A percentile compares a stretch with the other conserved stretches of the same genome.
Evolutionary conservation across 306 rosid species (phyloP).

Genomic region (Erythrophleum fordii): DNA sequence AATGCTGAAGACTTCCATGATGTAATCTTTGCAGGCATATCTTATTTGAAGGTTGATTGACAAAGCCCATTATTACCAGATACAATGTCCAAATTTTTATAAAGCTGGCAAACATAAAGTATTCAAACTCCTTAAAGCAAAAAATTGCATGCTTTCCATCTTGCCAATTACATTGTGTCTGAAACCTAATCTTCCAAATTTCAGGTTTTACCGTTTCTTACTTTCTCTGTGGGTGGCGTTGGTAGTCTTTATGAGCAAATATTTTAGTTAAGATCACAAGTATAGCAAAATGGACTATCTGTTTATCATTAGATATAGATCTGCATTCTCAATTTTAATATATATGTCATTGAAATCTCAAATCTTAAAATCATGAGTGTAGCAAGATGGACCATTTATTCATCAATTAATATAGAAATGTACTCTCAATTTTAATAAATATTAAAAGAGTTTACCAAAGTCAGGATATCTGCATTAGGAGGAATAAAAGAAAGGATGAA

Average conservation of each 20-base stretch:
- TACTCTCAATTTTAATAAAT: not conserved
- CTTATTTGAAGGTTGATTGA: not conserved
- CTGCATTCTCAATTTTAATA: not conserved
- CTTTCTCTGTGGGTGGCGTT: not conserved
- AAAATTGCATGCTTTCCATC: not conserved
- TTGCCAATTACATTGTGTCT: not conserved
- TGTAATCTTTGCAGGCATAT: not conserved
- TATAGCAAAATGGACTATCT: not conserved
- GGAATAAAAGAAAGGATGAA: slow-evolving; percentile 18
- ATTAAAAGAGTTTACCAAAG: slow-evolving; percentile 2
- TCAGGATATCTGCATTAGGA: slow-evolving; percentile 8
- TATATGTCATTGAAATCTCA: not conserved
- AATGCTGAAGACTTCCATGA: not conserved
- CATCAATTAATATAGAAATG: not conserved
- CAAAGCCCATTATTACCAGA: not conserved
- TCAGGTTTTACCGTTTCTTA: slow-evolving; percentile 2
- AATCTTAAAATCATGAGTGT: not conserved
- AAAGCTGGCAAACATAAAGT: not conserved
- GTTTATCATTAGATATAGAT: not conserved
- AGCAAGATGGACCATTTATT: not conserved
- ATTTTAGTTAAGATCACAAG: not conserved
- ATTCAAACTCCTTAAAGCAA: slow-evolving; percentile 10
- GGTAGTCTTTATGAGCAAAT: not conserved
- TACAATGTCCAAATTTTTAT: not conserved
- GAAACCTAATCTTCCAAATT: slow-evolving; percentile 1